Base-by-base conservation (phyloP, 805 yeast species). In the Schizosaccharomyces lindneri region DNA sequence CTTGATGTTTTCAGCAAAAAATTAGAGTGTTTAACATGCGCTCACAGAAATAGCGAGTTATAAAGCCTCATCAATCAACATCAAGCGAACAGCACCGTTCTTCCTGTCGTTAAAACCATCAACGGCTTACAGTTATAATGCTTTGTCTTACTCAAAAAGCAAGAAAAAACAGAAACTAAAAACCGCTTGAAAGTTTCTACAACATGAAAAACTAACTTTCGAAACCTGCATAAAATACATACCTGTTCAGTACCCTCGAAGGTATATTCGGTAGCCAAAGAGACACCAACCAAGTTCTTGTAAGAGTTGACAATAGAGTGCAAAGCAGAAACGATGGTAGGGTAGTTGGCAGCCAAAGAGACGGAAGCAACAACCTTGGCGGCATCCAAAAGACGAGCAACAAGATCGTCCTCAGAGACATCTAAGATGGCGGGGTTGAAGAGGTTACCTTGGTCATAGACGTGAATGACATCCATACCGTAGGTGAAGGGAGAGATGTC, bases 401-500 rank as follows among this genome's bases (percentile, higher is more conserved):
- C 81, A 76, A 93, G 85, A 81, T 89, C 95, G 65, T 85, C 96
- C 75, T 93, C 97, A 72, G 97, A 87, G 81, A 93, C 89, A 79
- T 93, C 99, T 79, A 93, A 85, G 82, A 93, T 85, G 69, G 87
- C 78, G 65, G 96, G 76, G 78, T 95, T 90, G 95, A 93, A 93
- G 73, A 89, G 83, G 80, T 93, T 96, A 75, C 98, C 98, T 71
- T 89, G 84, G 80, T 89, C 95, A 85, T 86, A 93, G 75, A 93
- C 97, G 81, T 88, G 95, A 74, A 84, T 87, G 73, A 93, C 84
- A 73, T 88, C 77, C 84, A 93, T 79, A 87, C 98, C 99, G 78
- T 86, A 93, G 73, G 97, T 87, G 85, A 93, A 93, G 72, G 99
- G 99, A 78, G 99, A 93, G 76, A 93, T 93, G 93, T 90, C 84